Evolutionary conservation across 768 basidiomycete genomes (phyloP).

Genomic region (Lactifluus hygrophoroides): DNA sequence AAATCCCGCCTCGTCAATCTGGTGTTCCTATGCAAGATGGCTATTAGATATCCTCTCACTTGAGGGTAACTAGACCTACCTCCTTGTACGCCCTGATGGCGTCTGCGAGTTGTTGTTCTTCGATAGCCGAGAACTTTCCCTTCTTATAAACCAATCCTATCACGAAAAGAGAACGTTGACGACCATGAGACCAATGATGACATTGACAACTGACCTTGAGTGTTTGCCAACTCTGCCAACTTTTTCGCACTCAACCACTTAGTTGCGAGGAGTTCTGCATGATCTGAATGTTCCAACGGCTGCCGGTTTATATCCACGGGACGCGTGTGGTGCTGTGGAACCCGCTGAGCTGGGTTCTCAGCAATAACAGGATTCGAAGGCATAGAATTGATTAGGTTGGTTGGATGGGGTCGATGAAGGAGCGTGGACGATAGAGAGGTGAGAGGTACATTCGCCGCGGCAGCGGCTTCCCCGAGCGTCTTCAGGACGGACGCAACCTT

Average conservation of each 20-base stretch:
- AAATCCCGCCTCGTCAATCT: slow-evolving; percentile 47
- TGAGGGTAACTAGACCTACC: slow-evolving; percentile 32
- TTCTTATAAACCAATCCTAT: slow-evolving; percentile 80
- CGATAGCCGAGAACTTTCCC: slow-evolving; percentile 77
- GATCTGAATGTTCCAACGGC: slow-evolving; percentile 41
- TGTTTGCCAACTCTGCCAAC: slow-evolving; percentile 57
- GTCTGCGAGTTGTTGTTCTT: slow-evolving; percentile 53
- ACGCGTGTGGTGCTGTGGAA: slow-evolving; percentile 2
- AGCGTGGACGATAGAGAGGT: slow-evolving; percentile 9
- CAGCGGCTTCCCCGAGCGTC: slow-evolving; percentile 51
- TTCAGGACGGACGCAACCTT: slow-evolving; percentile 63
- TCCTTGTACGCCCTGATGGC: slow-evolving; percentile 58
- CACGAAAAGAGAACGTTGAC: slow-evolving; percentile 1
- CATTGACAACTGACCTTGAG: slow-evolving; percentile 43
- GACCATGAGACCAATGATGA: not conserved
- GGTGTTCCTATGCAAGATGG: slow-evolving; percentile 34
- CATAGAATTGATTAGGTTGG: not conserved
- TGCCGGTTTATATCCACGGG: slow-evolving; percentile 20
- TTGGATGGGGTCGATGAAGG: slow-evolving; percentile 2
- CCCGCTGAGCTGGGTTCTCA: not conserved
- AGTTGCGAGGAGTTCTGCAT: slow-evolving; percentile 62
- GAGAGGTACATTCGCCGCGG: slow-evolving; percentile 32
- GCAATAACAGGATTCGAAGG: not conserved
- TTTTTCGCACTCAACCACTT: slow-evolving; percentile 72
- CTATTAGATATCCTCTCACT: not conserved